Base-by-base conservation (phyloP, 176 grass and related monocot species). In the Puya raimondii region DNA sequence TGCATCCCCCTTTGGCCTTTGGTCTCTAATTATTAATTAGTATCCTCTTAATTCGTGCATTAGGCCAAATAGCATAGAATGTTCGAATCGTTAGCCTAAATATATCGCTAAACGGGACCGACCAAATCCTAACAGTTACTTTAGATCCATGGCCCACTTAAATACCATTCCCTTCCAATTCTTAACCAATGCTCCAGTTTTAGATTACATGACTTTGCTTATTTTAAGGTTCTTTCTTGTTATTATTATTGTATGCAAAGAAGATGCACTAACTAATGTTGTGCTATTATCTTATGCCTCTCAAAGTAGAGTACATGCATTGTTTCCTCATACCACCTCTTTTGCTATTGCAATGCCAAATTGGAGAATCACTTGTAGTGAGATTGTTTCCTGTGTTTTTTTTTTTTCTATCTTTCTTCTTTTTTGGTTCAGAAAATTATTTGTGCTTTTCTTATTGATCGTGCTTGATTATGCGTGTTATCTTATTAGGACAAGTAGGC, bases 141-240 rank as follows among this genome's bases (percentile, higher is more conserved):
- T 61, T 22, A 22, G 17, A 61, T 16, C 21, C 15, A 61, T 61
- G 56, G 10, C 56, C 56, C 56, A 61, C 56, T 20, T 18, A 22
- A 56, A 18, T 18, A 7, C 16, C 1, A 61, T 1, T 6, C 33
- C 17, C 9, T n/a, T 61, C 17, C 56, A 61, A n/a, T 61, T 61
- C 1, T 18, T 16, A 61, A 61, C 56, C 56, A 61, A 61, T 61
- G 56, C 56, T n/a, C 4, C 33, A 42, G 33, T 7, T 42, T 42
- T 42, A 4, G 5, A 42, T 42, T 6, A 42, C 33, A 42, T 42
- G 33, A 6, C 33, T 42, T 18, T n/a, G 16, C 56, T 20, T n/a
- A n/a, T n/a, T 61, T 22, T 16, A 18, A 61, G 56, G 15, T 61
- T 61, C 56, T 61, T 61, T 61, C 56, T 22, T 61, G 56, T 61